A percentile compares a stretch with the other conserved stretches of the same genome.
Evolutionary conservation across 2,329 filamentous ascomycete genomes (phyloP).

Genomic region (Sphaerulina vaccinii): DNA sequence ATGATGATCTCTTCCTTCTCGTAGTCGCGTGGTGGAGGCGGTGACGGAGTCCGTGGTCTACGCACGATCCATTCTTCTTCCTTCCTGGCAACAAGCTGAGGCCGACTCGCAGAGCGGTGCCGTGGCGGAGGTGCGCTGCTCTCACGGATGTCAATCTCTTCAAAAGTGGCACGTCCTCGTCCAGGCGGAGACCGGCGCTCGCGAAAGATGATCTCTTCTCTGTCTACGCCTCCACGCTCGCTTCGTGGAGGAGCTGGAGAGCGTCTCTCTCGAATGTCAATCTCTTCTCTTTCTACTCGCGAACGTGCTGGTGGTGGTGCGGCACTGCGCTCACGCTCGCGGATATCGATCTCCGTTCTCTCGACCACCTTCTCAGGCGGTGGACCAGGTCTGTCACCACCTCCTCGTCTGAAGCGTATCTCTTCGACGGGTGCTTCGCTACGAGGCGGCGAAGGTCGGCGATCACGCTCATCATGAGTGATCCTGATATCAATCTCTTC

Average conservation of each 20-base stretch:
- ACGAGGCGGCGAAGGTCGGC: slow-evolving; percentile 33
- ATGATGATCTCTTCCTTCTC: slow-evolving; percentile 49
- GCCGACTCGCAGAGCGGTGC: slow-evolving; percentile 33
- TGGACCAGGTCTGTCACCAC: slow-evolving; percentile 30
- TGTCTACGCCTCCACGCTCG: slow-evolving; percentile 25
- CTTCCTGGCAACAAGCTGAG: slow-evolving; percentile 39
- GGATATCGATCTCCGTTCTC: slow-evolving; percentile 35
- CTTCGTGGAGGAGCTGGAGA: slow-evolving; percentile 24
- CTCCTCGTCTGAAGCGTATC: slow-evolving; percentile 48
- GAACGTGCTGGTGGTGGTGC: slow-evolving; percentile 27
- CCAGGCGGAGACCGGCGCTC: slow-evolving; percentile 30
- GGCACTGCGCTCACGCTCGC: slow-evolving; percentile 22
- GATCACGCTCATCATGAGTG: slow-evolving; percentile 27
- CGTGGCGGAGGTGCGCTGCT: slow-evolving; percentile 31
- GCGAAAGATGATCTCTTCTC: slow-evolving; percentile 42
- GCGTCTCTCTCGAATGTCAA: slow-evolving; percentile 39
- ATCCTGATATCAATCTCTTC: slow-evolving; percentile 41
- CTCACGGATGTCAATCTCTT: slow-evolving; percentile 42
- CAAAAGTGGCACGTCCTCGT: slow-evolving; percentile 23
- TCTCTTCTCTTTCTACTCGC: slow-evolving; percentile 31
- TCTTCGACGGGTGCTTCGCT: slow-evolving; percentile 44
- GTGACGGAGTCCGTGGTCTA: slow-evolving; percentile 36
- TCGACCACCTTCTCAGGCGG: slow-evolving; percentile 23
- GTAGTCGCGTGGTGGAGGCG: slow-evolving; percentile 37
- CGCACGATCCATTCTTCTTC: slow-evolving; percentile 40